Evolutionary conservation across 2,329 filamentous ascomycete species (phyloP), one percentile per base, ranked within the genome.

Genomic region (Tothia fuscella): DNA sequence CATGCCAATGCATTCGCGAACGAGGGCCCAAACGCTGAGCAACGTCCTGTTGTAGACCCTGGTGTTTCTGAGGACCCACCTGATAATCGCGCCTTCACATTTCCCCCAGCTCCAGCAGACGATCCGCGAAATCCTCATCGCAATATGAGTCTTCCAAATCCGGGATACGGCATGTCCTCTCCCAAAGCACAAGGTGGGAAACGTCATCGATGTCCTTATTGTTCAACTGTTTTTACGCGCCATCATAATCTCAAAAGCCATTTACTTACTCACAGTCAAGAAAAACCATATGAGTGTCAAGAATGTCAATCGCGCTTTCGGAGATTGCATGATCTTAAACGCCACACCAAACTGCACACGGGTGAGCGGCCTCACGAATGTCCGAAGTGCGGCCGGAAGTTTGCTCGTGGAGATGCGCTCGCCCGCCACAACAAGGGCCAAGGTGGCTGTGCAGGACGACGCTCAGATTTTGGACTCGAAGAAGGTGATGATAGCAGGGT

Each of bases 161-260:
- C 72, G 13, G 72, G 71, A 31, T 72, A 70, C 41, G 65, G 67
- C 41, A 68, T 72, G 54, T 66, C 67, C 12, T 34, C 44, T 41
- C 77, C 78, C 36, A 75, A 77, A 51, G 85, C 86, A 1, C 79
- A 79, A 20, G 29, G 29, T 14, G 72, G 75, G 40, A 95, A 94
- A 65, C 89, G 91, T 55, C 89, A 98, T 66, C 93, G 91, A 60
- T 98, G 91, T 56, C 89, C 86, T 1, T 94, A 93, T 60, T 98
- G 91, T 68, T 78, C 86, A 29, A 95, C 91, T 4, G 91, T 94
- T 55, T 98, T 98, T 52, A 98, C 91, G 21, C 78, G 91, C 33
- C 91, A 96, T 57, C 91, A 96, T 59, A 96, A 98, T 55, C 74
- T 96, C 21, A 98, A 96, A 65, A 95, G 87, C 51, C 91, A 98